Base-by-base conservation (phyloP, 1,284 basidiomycete genomes). In the Blastosporella zonata region DNA sequence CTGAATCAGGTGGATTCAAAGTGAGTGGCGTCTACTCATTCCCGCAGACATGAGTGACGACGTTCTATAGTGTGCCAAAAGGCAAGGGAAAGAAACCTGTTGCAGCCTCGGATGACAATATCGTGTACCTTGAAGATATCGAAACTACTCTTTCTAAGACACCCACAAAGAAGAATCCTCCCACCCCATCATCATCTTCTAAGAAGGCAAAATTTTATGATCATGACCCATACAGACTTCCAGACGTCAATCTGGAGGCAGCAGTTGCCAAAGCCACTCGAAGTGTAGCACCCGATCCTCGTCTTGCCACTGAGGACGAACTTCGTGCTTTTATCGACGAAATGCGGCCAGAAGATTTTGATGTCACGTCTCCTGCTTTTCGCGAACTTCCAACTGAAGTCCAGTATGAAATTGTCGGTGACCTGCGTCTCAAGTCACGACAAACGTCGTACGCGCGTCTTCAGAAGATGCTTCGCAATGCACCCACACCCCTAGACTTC, bases 351-450 rank as follows among this genome's bases (percentile, higher is more conserved):
- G 92, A 93, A 58, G 93, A 97, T 62, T 89, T 97, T 59, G 94
- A 97, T 62, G 78, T 94, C 47, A 78, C 82, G 13, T 92, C 91
- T 1, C 78, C 89, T 6, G 89, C 86, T n/a, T 99, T 99, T 63
- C 84, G 86, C 21, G 90, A 93, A 53, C 78, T 99, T 8, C 94
- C 97, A 0, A 93, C 92, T 0, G 95, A 98, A 67, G 84, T 97
- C 18, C 94, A 99, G 64, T 99, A 99, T 67, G 97, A 99, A 72
- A 94, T 99, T 56, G 88, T 99, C 23, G 96, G 96, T 49, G 97
- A 99, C 69, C 71, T 98, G 49, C 83, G 95, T 3, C 73, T 96
- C 37, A 93, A 93, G 64, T 97, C 94, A 1, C 82, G 97, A 1
- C 93, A 97, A 67, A 96, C 93, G 6, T 97, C 93, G 4, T 89